Evolutionary conservation across 805 yeast species (phyloP), one percentile per base, ranked within the genome.

Genomic region (Sugiyamaella floridensis): DNA sequence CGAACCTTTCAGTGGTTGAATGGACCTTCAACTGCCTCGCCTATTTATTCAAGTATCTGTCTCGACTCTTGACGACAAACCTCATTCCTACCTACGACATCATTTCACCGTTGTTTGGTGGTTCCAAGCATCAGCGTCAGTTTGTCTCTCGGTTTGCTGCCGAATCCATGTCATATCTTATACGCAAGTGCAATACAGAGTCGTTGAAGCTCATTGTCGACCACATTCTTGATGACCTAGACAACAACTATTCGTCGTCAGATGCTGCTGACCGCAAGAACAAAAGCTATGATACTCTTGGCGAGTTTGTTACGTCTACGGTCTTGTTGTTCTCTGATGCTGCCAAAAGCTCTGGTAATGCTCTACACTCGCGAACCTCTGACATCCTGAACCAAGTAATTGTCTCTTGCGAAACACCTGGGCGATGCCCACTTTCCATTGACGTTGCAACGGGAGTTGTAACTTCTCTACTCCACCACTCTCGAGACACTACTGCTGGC

Each of bases 1-100:
- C 79, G 55, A 71, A 75, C 54, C 67, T 55, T 14, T 48, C 45
- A 0, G 51, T 75, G 18, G 74, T 92, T 42, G 97, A 93, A 67
- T 82, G 88, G 85, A 76, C 84, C 10, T 92, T 92, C 72, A 87
- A 87, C 66, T 75, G 89, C 56, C 67, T 92, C 53, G 96, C 97
- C 4, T 89, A 87, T 65, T 75, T 88, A 43, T 93, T 92, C 80
- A 93, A 93, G 67, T 90, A 92, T 63, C 72, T 92, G 37, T 78
- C 93, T 5, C 79, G 82, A 60, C 71, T 76, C 2, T 66, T 93
- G 47, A 75, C 83, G 0, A 70, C 76, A 20, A 85, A 88, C 60
- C 69, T 89, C 54, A 61, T 75, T 15, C 85, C 88, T 8, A 89
- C 97, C 0, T 87, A 86, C 65, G 72, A 76, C 34, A 63, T 78